Evolutionary conservation across 192 early-diverging fungal species (phyloP).

Genomic region (Gaertneriomyces semiglobifer): DNA sequence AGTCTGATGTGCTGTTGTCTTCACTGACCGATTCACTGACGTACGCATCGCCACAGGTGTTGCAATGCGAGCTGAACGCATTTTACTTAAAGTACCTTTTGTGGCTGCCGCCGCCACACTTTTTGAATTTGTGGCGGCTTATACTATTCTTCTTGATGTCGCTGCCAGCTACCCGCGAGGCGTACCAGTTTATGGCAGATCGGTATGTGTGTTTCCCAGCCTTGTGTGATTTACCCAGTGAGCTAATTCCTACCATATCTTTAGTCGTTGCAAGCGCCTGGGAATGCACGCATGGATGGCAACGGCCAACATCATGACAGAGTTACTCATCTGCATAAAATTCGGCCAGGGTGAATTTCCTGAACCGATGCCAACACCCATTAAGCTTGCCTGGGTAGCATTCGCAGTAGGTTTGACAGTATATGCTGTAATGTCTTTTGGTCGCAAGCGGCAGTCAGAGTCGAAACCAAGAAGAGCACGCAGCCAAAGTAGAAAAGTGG

Average conservation of each 20-base stretch:
- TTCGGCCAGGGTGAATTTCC: slow-evolving; percentile 84
- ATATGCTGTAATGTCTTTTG: slow-evolving; percentile 60
- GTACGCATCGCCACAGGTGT: slow-evolving; percentile 43
- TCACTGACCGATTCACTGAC: background rate
- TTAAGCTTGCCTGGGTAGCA: slow-evolving; percentile 71
- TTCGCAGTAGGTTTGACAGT: slow-evolving; percentile 56
- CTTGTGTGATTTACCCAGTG: background rate
- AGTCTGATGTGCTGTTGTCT: slow-evolving; percentile 4
- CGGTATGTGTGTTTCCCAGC: slow-evolving; percentile 44
- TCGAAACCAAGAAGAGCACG: no score
- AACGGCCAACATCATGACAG: slow-evolving; percentile 80
- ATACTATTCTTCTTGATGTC: slow-evolving; percentile 80
- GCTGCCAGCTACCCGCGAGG: slow-evolving; percentile 81
- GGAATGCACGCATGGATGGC: slow-evolving; percentile 93
- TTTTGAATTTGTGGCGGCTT: slow-evolving; percentile 72
- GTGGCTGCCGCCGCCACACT: slow-evolving; percentile 87
- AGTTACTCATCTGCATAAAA: slow-evolving; percentile 88
- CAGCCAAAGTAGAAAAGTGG: no score
- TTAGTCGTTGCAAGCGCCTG: slow-evolving; percentile 76
- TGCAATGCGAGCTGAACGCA: slow-evolving; percentile 83
- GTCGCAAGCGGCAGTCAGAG: background rate
- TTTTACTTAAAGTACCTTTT: slow-evolving; percentile 94
- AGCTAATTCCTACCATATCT: slow-evolving; percentile 8
- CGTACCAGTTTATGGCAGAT: slow-evolving; percentile 81
- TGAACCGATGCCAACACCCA: slow-evolving; percentile 65